phyloP scores from a whole-genome alignment of 1,139 yeast species.

The Saccharomyces hybrid region DNA sequence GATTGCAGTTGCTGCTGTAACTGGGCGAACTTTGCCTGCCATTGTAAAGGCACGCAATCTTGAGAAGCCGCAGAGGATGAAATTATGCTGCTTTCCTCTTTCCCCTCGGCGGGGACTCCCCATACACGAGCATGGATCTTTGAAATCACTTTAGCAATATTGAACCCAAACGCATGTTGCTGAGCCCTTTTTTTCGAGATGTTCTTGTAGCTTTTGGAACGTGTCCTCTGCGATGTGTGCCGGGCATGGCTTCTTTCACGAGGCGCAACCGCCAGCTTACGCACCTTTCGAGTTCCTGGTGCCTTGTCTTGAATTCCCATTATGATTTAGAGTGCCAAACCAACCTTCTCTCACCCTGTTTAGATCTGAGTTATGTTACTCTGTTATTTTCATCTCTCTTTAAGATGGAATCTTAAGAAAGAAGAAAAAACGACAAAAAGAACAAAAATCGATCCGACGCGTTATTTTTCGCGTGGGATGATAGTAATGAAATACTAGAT shows the following conservation, averaged over 20 bases:
- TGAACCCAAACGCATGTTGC: neutral
- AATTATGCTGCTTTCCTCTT: neutral
- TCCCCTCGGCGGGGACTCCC: neutral
- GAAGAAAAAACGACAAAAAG: neutral
- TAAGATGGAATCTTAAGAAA: neutral
- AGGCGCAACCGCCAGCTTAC: neutral
- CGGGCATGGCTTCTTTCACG: neutral
- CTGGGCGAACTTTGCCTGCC: conserved; percentile 39
- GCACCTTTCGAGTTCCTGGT: neutral
- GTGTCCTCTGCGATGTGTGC: neutral
- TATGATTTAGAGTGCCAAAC: neutral
- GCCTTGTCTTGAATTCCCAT: neutral
- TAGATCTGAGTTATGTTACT: neutral
- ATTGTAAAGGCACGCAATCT: conserved; percentile 16
- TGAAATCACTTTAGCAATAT: neutral
- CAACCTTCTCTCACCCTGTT: neutral
- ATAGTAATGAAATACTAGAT: neutral
- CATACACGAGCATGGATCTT: neutral
- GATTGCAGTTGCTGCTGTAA: conserved; percentile 50
- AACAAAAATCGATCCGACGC: neutral
- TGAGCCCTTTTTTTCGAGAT: conserved; percentile 6
- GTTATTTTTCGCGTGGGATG: neutral
- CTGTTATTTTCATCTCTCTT: neutral
- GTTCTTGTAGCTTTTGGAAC: conserved; percentile 1
- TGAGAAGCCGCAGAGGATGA: neutral